These are phyloP conservation scores for Knoxdaviesia proteae DNA, from an alignment of 2,329 filamentous ascomycete species.

Conservation along the genomic window DNA sequence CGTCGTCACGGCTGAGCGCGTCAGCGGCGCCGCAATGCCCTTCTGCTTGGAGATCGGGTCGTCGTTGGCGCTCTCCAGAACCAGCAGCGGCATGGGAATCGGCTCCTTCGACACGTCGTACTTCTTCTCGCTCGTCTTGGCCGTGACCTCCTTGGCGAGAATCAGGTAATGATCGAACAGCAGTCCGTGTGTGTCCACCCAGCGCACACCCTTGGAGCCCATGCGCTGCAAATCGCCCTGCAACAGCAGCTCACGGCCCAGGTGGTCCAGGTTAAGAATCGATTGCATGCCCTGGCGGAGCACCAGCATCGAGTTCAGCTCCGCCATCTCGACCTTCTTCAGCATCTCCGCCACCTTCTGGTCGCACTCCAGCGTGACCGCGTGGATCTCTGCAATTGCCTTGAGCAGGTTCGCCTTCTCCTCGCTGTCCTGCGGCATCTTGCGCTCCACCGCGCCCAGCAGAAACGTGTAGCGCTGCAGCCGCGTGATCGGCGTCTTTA, in stretches of 20 bases:
- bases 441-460: slow-evolving; percentile 63
- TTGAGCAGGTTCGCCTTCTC: slow-evolving; percentile 69
- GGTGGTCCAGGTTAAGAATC: slow-evolving; percentile 77
- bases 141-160: slow-evolving; percentile 64
- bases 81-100: slow-evolving; percentile 89
- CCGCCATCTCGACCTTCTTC: slow-evolving; percentile 74
- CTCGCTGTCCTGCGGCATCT: slow-evolving; percentile 65
- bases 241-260: slow-evolving; percentile 78
- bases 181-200: slow-evolving; percentile 83
- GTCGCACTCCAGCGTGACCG: slow-evolving; percentile 79
- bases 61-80: slow-evolving; percentile 81
- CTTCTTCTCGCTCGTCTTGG: slow-evolving; percentile 51
- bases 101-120: slow-evolving; percentile 91
- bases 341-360: slow-evolving; percentile 79
- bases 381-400: slow-evolving; percentile 80
- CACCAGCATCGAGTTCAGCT: slow-evolving; percentile 65
- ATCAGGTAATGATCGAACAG: slow-evolving; percentile 96
- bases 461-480: slow-evolving; percentile 79
- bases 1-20: slow-evolving; percentile 34
- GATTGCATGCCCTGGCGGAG: slow-evolving; percentile 74
- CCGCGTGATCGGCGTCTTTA: slow-evolving; percentile 83
- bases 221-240: slow-evolving; percentile 77
- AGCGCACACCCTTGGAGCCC: slow-evolving; percentile 73
- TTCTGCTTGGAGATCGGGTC: slow-evolving; percentile 74
- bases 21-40: slow-evolving; percentile 43